These are phyloP conservation scores for Lepidium campestre DNA, from an alignment of 441 rosid genomes.

Conservation along the genomic window DNA sequence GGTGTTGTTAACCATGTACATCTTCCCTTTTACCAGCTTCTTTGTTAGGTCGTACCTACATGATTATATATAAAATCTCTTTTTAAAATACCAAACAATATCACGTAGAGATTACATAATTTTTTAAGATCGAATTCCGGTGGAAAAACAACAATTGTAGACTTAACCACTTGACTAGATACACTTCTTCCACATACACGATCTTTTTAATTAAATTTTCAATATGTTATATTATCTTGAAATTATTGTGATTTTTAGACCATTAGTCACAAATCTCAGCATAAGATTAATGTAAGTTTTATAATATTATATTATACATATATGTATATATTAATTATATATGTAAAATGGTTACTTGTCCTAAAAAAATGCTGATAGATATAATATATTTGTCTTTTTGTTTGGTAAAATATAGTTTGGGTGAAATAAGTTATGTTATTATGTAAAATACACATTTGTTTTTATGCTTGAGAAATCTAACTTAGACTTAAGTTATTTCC, in stretches of 20 bases:
- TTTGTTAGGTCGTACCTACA: not conserved
- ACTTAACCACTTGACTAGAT: too few relatives aligned
- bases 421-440: not conserved
- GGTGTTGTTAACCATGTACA: slow-evolving; percentile 7
- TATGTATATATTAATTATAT: not conserved
- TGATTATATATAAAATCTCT: too few relatives aligned
- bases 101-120: too few relatives aligned
- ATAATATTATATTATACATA: not conserved
- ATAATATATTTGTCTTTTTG: not conserved
- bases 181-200: too few relatives aligned
- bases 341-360: not conserved
- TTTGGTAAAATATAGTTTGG: not conserved
- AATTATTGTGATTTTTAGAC: not conserved
- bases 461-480: not conserved
- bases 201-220: not conserved
- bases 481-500: not conserved
- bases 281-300: not conserved
- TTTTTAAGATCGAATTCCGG: too few relatives aligned
- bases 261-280: not conserved
- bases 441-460: too few relatives aligned
- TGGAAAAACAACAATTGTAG: too few relatives aligned
- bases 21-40: not conserved
- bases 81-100: too few relatives aligned
- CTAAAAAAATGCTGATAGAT: not conserved
- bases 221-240: not conserved